Conservation (phyloP, 2,329 filamentous ascomycete genomes). For the Penicillium sp. region DNA sequence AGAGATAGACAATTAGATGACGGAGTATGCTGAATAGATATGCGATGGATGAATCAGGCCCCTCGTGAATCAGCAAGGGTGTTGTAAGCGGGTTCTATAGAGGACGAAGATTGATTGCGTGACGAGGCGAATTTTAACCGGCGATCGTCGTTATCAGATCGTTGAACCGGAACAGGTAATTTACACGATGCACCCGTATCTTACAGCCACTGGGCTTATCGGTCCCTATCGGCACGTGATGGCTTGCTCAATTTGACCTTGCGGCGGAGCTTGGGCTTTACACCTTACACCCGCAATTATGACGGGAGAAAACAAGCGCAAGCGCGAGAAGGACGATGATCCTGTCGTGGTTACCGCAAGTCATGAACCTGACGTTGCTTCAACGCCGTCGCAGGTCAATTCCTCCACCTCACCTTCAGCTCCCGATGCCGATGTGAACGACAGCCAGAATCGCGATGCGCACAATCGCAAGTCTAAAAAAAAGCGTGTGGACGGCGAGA, state of each 20-base stretch:
- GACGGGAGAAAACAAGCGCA: slow-evolving; percentile 32
- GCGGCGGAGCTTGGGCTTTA: background rate
- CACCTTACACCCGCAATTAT: background rate
- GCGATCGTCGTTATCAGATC: slow-evolving; percentile 35
- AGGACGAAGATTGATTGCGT: slow-evolving; percentile 27
- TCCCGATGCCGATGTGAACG: background rate
- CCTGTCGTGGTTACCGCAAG: slow-evolving; percentile 10
- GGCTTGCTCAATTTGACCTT: background rate
- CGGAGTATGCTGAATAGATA: background rate
- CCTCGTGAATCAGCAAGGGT: background rate
- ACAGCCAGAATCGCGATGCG: slow-evolving; percentile 2
- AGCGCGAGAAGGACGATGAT: slow-evolving; percentile 31
- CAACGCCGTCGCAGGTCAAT: background rate
- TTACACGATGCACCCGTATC: background rate
- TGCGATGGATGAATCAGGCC: background rate
- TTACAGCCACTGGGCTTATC: background rate
- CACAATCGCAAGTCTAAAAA: slow-evolving; percentile 10
- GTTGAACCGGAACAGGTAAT: slow-evolving; percentile 1
- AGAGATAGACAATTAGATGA: background rate
- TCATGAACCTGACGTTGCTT: background rate
- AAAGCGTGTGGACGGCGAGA: slow-evolving; percentile 39
- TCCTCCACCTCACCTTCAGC: background rate
- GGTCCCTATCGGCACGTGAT: background rate
- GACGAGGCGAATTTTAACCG: slow-evolving; percentile 23
- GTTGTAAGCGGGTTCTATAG: background rate